Percentiles rank a stretch among this genome's conserved stretches.
Evolutionary conservation across 768 basidiomycete species (phyloP).

Genomic region (Leccinum variicolor): DNA sequence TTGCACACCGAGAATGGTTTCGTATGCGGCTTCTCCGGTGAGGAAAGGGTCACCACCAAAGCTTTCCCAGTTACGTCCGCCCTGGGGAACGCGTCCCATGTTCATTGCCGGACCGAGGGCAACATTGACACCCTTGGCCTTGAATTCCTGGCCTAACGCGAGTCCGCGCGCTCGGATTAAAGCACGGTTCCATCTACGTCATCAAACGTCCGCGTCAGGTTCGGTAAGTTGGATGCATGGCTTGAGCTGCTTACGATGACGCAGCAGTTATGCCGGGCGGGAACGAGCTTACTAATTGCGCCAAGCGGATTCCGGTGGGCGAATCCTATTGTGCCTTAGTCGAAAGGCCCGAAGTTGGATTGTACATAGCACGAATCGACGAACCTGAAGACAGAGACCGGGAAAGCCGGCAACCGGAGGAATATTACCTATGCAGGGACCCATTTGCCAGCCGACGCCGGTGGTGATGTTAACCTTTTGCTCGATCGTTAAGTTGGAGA

Average conservation of each 20-base stretch:
- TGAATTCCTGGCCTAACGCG: constrained; percentile 80
- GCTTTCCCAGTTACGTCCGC: constrained; percentile 94
- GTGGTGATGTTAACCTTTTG: constrained; percentile 66
- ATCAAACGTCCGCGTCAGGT: background rate
- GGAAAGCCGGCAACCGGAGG: constrained; percentile 53
- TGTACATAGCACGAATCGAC: constrained; percentile 3
- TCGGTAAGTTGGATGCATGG: background rate
- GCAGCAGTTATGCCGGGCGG: constrained; percentile 84
- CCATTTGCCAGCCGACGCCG: constrained; percentile 49
- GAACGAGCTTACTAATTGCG: constrained; percentile 73
- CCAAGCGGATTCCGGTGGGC: constrained; percentile 74
- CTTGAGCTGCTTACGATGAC: constrained; percentile 53
- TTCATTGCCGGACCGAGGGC: constrained; percentile 85
- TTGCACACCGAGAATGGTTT: constrained; percentile 85
- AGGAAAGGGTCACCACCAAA: constrained; percentile 90
- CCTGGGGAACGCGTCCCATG: constrained; percentile 71
- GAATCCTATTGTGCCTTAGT: constrained; percentile 46
- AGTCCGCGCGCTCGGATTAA: constrained; percentile 74
- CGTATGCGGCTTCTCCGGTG: constrained; percentile 66
- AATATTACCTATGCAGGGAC: constrained; percentile 71
- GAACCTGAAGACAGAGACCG: constrained; percentile 68
- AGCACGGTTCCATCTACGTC: constrained; percentile 65
- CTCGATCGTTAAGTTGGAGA: constrained; percentile 50
- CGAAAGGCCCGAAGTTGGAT: background rate
- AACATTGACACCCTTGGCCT: constrained; percentile 80